Percentiles rank a stretch among this genome's conserved stretches.
phyloP scores from a whole-genome alignment of 768 basidiomycete species.

The Termitomyces sp. region DNA sequence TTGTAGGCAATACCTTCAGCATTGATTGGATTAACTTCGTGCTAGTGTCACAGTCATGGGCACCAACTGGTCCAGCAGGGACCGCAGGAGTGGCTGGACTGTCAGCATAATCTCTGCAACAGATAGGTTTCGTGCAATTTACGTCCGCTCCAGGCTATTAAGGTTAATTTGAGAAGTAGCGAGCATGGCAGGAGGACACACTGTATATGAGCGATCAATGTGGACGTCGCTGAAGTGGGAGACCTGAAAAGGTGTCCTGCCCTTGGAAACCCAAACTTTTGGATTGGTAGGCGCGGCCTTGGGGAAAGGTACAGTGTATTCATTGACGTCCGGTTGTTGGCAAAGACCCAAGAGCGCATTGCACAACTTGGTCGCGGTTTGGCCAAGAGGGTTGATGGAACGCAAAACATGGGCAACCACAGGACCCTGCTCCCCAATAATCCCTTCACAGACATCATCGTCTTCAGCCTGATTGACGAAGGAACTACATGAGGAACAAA shows the following conservation, averaged over 20 bases:
- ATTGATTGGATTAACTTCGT: slow-evolving; percentile 42
- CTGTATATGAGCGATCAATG: slow-evolving; percentile 51
- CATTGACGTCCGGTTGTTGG: slow-evolving; percentile 39
- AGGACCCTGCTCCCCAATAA: slow-evolving; percentile 45
- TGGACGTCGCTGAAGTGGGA: slow-evolving; percentile 62
- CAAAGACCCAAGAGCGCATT: slow-evolving; percentile 52
- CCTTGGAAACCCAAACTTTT: slow-evolving; percentile 27
- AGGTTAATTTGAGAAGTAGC: not conserved
- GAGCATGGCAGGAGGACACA: slow-evolving; percentile 18
- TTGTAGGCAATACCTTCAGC: slow-evolving; percentile 36
- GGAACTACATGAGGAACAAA: not conserved
- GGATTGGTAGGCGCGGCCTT: slow-evolving; percentile 32
- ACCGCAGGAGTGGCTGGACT: slow-evolving; percentile 27
- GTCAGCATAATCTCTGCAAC: slow-evolving; percentile 49
- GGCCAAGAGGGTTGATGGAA: slow-evolving; percentile 37
- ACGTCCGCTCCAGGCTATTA: slow-evolving; percentile 46
- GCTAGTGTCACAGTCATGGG: slow-evolving; percentile 49
- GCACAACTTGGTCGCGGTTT: slow-evolving; percentile 51
- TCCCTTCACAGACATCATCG: slow-evolving; percentile 53
- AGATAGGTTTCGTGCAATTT: slow-evolving; percentile 58
- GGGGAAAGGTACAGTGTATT: slow-evolving; percentile 40
- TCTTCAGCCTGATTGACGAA: slow-evolving; percentile 37
- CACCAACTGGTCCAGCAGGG: slow-evolving; percentile 47
- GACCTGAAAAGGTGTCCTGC: slow-evolving; percentile 45
- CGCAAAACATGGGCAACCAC: slow-evolving; percentile 55